Percentiles rank a stretch among this genome's conserved stretches.
phyloP scores from a whole-genome alignment of 371 early-diverging fungal species.

The Mucor circinelloides region DNA sequence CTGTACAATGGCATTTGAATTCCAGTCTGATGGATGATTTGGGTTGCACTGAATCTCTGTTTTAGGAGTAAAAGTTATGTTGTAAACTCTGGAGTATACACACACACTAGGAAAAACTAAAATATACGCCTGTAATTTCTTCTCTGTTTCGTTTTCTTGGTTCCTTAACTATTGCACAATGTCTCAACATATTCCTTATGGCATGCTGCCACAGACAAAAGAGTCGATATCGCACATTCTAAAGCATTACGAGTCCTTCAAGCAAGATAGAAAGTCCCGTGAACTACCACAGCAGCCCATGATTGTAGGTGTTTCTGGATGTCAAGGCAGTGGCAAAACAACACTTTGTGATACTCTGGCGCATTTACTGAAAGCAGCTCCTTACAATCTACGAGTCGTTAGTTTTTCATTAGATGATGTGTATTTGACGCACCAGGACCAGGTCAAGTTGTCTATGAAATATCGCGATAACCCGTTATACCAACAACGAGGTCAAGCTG shows the following conservation, averaged over 20 bases:
- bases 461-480: slow-evolving; percentile 71
- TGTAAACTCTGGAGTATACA: not conserved
- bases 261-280: slow-evolving; percentile 18
- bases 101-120: not conserved
- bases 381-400: slow-evolving; percentile 57
- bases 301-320: slow-evolving; percentile 74
- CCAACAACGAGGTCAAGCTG: slow-evolving; percentile 82
- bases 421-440: slow-evolving; percentile 74
- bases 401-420: slow-evolving; percentile 89
- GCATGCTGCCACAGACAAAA: slow-evolving; percentile 45
- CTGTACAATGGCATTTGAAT: too few species aligned
- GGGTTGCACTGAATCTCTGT: not conserved
- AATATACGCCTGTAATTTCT: not conserved
- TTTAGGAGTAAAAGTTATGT: not conserved
- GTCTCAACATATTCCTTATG: slow-evolving; percentile 7
- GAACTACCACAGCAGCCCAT: slow-evolving; percentile 51
- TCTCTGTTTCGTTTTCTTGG: not conserved
- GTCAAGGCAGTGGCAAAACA: slow-evolving; percentile 84
- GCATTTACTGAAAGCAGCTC: slow-evolving; percentile 40
- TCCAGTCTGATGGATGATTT: not conserved
- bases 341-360: slow-evolving; percentile 62
- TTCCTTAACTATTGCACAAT: not conserved
- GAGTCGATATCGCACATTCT: slow-evolving; percentile 45
- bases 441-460: slow-evolving; percentile 48
- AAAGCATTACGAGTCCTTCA: slow-evolving; percentile 33